These are phyloP conservation scores for Nicotiana tabacum DNA, from an alignment of 257 asterid genomes.

Conservation along the genomic window DNA sequence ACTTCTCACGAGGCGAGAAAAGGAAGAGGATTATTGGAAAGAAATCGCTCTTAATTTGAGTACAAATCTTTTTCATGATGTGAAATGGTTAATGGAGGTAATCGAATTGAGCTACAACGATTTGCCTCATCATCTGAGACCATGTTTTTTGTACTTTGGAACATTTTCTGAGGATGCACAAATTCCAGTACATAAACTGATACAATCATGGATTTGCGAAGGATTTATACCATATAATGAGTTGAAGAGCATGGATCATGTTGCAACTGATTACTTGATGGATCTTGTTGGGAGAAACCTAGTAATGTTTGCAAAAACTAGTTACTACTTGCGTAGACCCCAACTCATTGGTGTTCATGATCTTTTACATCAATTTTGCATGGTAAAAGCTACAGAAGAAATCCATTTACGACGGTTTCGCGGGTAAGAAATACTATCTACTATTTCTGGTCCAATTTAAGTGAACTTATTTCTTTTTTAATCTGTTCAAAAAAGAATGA, in stretches of 20 bases:
- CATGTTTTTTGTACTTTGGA: constrained; percentile 3
- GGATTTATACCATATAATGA: neutral
- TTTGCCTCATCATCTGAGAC: neutral
- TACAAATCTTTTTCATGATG: no score
- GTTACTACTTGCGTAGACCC: neutral
- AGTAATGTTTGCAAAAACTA: neutral
- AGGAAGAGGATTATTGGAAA: no score
- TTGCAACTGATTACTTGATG: constrained; percentile 7
- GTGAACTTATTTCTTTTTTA: no score
- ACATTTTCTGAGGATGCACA: neutral
- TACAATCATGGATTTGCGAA: constrained; percentile 1
- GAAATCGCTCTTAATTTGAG: no score
- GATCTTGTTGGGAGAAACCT: neutral
- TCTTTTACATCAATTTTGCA: neutral
- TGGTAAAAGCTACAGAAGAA: neutral
- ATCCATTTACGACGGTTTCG: neutral
- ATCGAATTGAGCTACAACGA: neutral
- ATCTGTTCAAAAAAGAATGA: no score
- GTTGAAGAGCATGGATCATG: neutral
- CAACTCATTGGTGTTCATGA: constrained; percentile 1
- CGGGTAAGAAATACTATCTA: no score
- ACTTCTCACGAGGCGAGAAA: no score
- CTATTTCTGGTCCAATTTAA: no score
- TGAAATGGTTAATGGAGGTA: neutral
- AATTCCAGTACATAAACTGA: neutral